A percentile compares a stretch with the other conserved stretches of the same genome.
Evolutionary conservation across 331 rosid species (phyloP).

Genomic region (Stylosanthes scabra): DNA sequence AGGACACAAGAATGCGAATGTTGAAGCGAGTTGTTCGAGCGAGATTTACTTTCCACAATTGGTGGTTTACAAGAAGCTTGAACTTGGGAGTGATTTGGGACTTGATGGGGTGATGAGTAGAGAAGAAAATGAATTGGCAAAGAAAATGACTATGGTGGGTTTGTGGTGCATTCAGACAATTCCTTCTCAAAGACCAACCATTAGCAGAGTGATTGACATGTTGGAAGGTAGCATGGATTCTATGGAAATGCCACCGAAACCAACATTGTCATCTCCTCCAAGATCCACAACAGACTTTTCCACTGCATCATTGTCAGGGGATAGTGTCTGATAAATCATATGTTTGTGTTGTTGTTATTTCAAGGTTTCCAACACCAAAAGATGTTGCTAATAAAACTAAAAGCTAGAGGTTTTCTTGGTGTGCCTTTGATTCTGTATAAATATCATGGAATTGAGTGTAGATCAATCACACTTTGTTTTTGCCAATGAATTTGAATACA

Average conservation of each 20-base stretch:
- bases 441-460: no score
- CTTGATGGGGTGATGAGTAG: constrained; percentile 17
- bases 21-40: constrained; percentile 40
- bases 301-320: constrained; percentile 20
- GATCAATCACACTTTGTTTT: no score
- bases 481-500: no score
- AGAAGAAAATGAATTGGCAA: constrained; percentile 44
- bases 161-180: constrained; percentile 54
- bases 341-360: background rate
- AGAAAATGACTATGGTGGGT: constrained; percentile 48
- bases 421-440: background rate
- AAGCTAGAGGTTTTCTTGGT: background rate
- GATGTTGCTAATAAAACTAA: constrained; percentile 1
- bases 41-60: constrained; percentile 44
- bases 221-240: constrained; percentile 40
- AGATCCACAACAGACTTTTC: constrained; percentile 39
- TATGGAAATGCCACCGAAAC: constrained; percentile 52
- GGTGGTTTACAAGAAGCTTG: constrained; percentile 48
- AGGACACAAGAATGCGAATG: constrained; percentile 34
- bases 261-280: constrained; percentile 44
- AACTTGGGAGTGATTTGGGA: constrained; percentile 33
- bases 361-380: constrained; percentile 17
- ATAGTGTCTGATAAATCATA: background rate
- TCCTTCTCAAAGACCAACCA: constrained; percentile 50
- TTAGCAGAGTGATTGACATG: constrained; percentile 46